Conservation (phyloP, 2,329 filamentous ascomycete species). For the Neocatenulostroma microsporum region DNA sequence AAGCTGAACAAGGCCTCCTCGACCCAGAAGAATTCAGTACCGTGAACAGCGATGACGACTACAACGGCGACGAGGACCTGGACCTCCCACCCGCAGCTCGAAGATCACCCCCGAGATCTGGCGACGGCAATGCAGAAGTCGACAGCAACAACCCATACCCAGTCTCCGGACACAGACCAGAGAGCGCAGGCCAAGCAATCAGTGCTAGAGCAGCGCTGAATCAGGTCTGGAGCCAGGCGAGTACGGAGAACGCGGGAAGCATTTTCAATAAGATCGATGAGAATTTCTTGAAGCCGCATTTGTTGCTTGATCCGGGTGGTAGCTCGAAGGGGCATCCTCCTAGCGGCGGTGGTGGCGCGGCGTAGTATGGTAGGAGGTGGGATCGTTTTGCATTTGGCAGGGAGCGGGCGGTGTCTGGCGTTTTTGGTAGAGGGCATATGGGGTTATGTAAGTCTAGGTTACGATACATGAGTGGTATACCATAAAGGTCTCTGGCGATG, state of each 20-base stretch:
- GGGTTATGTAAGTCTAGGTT: too few species aligned
- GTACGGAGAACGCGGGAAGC: constrained; percentile 77
- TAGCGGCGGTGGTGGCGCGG: too few species aligned
- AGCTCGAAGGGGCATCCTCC: constrained; percentile 4
- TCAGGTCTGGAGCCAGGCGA: constrained; percentile 67
- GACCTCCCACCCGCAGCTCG: constrained; percentile 54
- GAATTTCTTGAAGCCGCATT: constrained; percentile 86
- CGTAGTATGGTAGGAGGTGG: not conserved
- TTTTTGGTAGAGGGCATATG: too few species aligned
- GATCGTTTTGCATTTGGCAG: not conserved
- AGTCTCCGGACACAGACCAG: constrained; percentile 31
- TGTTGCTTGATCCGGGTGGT: constrained; percentile 64
- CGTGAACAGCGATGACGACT: constrained; percentile 40
- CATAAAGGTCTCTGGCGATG: too few species aligned
- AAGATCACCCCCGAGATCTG: constrained; percentile 31
- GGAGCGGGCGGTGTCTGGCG: not conserved
- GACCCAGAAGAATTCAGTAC: constrained; percentile 38
- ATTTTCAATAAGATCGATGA: constrained; percentile 92
- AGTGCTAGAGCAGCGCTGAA: constrained; percentile 69
- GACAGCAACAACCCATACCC: constrained; percentile 30
- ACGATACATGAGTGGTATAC: too few species aligned
- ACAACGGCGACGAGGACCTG: constrained; percentile 46
- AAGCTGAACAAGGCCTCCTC: constrained; percentile 49
- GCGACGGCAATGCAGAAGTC: constrained; percentile 12
- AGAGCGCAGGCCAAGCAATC: constrained; percentile 29